A percentile compares a stretch with the other conserved stretches of the same genome.
Evolutionary conservation across 208 protist species (phyloP).

Genomic region (Acanthamoeba culbertsoni): DNA sequence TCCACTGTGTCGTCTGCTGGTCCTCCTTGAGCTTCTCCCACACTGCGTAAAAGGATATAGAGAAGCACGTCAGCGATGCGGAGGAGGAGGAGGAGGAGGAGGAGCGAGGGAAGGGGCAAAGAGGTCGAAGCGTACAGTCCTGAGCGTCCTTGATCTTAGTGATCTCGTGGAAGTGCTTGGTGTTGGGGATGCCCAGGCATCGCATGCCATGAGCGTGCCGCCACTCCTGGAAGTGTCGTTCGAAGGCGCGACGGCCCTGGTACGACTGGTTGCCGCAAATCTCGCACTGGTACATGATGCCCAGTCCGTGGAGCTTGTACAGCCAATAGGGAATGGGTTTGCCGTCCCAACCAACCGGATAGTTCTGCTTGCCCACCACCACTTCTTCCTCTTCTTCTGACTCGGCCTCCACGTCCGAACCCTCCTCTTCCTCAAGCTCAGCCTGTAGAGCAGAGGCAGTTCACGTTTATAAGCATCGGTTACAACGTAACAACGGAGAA

Average conservation of each 20-base stretch:
- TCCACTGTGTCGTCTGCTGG: constrained; percentile 68
- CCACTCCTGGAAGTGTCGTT: constrained; percentile 90
- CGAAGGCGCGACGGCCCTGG: constrained; percentile 87
- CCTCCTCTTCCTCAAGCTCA: constrained; percentile 77
- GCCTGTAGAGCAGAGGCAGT: constrained; percentile 66
- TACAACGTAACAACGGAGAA: background rate
- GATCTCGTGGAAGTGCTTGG: constrained; percentile 88
- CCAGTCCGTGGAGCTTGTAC: constrained; percentile 90
- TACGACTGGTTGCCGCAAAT: constrained; percentile 91
- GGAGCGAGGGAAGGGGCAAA: background rate
- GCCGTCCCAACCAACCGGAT: constrained; percentile 90
- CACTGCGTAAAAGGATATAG: constrained; percentile 39
- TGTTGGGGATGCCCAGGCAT: constrained; percentile 90
- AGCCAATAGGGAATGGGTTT: constrained; percentile 94
- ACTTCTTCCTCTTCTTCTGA: constrained; percentile 71
- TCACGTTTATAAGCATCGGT: background rate
- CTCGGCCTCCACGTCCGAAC: constrained; percentile 70
- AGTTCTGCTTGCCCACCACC: constrained; percentile 79
- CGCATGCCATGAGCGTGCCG: constrained; percentile 89
- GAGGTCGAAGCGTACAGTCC: constrained; percentile 71
- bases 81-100: background rate
- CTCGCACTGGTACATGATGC: constrained; percentile 90
- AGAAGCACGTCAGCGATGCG: background rate
- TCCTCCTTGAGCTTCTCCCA: constrained; percentile 75
- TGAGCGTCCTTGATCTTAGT: constrained; percentile 89